Base-by-base conservation (phyloP, 805 yeast genomes). In the Grigorovia yakushimaensis region DNA sequence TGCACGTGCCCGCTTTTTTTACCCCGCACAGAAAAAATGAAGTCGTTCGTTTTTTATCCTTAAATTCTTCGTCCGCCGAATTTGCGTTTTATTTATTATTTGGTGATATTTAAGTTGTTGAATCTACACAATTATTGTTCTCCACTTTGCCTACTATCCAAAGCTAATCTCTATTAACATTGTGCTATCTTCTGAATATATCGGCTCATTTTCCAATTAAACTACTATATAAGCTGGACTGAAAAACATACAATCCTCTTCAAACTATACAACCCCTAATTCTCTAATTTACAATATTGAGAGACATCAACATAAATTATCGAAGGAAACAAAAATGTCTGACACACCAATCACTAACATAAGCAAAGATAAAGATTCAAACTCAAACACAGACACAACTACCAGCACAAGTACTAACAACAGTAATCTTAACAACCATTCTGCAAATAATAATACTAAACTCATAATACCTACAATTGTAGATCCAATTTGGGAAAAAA, bases 401-500 rank as follows among this genome's bases (percentile, higher is more conserved):
- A 9, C 27, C 27, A 27, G 15, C 33, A 27, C 4, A 5, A 27
- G 10, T 27, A 15, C 33, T 7, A 27, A 24, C 27, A 24, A 24
- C 27, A 24, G 27, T 9, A 24, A 24, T 9, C 6, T 7, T 9
- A 24, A 9, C 27, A 24, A 24, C 27, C n/a, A n/a, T n/a, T n/a
- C n/a, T n/a, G n/a, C n/a, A n/a, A 24, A 27, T 15, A 27, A 27
- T 7, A 33, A 11, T 10, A 41, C n/a, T n/a, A 33, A 33, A 15
- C 17, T 33, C 2, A 6, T 33, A 33, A 33, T 33, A 33, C 37
- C 37, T 2, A 4, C 11, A 4, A 45, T 40, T 20, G 36, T 30
- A 13, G 47, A 55, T 33, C 62, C 59, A 33, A 58, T 84, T 54
- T 87, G 96, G 94, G 78, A 78, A 57, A 84, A 82, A 51, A 77